Percentiles rank a stretch among this genome's conserved stretches.
Evolutionary conservation across 2,329 filamentous ascomycete species (phyloP).

Genomic region (Cryphonectria radicalis): DNA sequence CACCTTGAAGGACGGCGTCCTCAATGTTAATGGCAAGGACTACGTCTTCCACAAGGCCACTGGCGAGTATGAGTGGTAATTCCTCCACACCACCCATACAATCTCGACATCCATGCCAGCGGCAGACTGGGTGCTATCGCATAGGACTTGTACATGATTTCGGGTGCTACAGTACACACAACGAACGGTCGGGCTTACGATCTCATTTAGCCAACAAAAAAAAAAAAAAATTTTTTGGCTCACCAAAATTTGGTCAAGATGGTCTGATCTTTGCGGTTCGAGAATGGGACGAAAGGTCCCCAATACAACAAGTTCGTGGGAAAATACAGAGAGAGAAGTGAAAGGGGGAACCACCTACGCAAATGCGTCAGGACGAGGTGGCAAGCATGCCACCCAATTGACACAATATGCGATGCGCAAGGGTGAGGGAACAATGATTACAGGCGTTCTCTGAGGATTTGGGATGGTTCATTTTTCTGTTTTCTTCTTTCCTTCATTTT

Average conservation of each 20-base stretch:
- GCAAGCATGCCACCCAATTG: not conserved
- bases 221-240: too few species aligned
- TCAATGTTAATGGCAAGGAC: slow-evolving; percentile 92
- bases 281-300: not conserved
- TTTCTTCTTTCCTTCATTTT: not conserved
- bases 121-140: not conserved
- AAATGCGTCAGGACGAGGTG: not conserved
- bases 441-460: not conserved
- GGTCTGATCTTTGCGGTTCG: not conserved
- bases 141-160: not conserved
- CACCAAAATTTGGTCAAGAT: not conserved
- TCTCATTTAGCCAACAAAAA: not conserved
- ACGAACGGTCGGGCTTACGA: slow-evolving; percentile 8
- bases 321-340: not conserved
- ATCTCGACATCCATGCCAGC: not conserved
- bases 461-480: not conserved
- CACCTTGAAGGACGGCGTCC: slow-evolving; percentile 92
- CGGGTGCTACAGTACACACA: not conserved
- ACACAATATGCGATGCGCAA: not conserved
- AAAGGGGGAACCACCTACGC: not conserved
- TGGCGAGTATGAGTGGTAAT: slow-evolving; percentile 96
- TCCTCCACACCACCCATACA: not conserved
- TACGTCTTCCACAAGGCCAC: slow-evolving; percentile 98
- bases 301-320: not conserved
- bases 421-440: not conserved